Percentiles rank a stretch among this genome's conserved stretches.
phyloP scores from a whole-genome alignment of 768 basidiomycete genomes.

The Stropharia rugosoannulata region DNA sequence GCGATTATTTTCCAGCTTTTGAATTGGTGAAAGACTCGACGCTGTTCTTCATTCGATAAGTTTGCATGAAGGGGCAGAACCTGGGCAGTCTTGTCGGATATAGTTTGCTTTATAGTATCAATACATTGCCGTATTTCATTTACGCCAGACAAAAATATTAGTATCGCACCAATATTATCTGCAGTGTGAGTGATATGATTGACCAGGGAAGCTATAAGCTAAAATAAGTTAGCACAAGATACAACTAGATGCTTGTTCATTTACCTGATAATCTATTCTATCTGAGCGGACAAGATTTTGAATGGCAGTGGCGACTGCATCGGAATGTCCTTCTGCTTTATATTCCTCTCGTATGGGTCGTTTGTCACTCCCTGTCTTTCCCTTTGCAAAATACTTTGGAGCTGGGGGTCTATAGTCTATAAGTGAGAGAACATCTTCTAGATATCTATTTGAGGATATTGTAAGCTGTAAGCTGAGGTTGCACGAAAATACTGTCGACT shows the following conservation, averaged over 20 bases:
- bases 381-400: constrained; percentile 32
- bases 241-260: neutral
- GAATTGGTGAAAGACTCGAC: constrained; percentile 64
- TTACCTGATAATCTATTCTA: constrained; percentile 75
- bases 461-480: neutral
- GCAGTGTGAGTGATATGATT: constrained; percentile 55
- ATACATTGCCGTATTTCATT: constrained; percentile 84
- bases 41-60: constrained; percentile 81
- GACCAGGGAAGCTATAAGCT: constrained; percentile 71
- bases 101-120: constrained; percentile 45
- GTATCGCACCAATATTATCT: constrained; percentile 59
- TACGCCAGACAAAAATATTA: constrained; percentile 91
- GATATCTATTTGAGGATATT: constrained; percentile 48
- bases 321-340: constrained; percentile 51
- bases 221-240: neutral
- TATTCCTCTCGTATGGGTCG: constrained; percentile 44
- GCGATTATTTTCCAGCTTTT: constrained; percentile 81
- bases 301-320: constrained; percentile 49
- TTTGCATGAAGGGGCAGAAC: constrained; percentile 89
- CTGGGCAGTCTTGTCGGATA: constrained; percentile 37
- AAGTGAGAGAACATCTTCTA: constrained; percentile 73
- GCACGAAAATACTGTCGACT: constrained; percentile 21
- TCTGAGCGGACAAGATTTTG: constrained; percentile 60
- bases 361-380: constrained; percentile 42
- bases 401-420: constrained; percentile 54